Evolutionary conservation across 495 filamentous ascomycete species (phyloP), one percentile per base, ranked within the genome.

Genomic region (Lindgomyces ingoldianus): DNA sequence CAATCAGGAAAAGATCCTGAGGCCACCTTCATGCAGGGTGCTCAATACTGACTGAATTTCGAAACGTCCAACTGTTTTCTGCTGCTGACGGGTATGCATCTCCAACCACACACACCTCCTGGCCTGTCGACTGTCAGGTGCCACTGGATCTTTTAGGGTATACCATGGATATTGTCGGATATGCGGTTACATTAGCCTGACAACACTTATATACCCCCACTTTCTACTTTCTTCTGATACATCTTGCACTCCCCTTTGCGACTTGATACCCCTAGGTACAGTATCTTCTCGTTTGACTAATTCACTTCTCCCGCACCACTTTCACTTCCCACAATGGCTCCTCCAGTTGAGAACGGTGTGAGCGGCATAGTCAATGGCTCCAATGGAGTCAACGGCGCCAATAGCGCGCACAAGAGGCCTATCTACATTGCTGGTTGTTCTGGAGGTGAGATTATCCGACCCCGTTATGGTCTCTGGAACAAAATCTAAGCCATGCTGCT

Each of bases 401-500:
- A 64, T 51, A 53, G 61, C 4, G 44, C 64, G 1, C 49, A 33
- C 12, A 67, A 67, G 42, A 24, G 64, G 26, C 64, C 64, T 16
- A 67, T 67, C 58, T 25, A 47, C 25, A 57, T 67, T 29, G 64
- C 58, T 10, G 64, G 58, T 26, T 67, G 64, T 50, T 62, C 57
- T 10, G 64, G 64, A 41, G 64, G 64, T 67, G 36, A 27, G 58
- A 18, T 11, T 24, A 26, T 26, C 9, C 1, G 2, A 14, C 52
- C 27, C 3, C n/a, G 25, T 8, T 27, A 39, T 29, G 4, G 9
- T n/a, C 26, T n/a, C n/a, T n/a, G n/a, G n/a, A n/a, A n/a, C n/a
- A n/a, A n/a, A n/a, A n/a, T n/a, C 21, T n/a, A 18, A 47, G 18
- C n/a, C 44, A 47, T 47, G n/a, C 57, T 39, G 6, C 33, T 18